phyloP scores from a whole-genome alignment of 495 filamentous ascomycete genomes.

The Elasticomyces elasticus region DNA sequence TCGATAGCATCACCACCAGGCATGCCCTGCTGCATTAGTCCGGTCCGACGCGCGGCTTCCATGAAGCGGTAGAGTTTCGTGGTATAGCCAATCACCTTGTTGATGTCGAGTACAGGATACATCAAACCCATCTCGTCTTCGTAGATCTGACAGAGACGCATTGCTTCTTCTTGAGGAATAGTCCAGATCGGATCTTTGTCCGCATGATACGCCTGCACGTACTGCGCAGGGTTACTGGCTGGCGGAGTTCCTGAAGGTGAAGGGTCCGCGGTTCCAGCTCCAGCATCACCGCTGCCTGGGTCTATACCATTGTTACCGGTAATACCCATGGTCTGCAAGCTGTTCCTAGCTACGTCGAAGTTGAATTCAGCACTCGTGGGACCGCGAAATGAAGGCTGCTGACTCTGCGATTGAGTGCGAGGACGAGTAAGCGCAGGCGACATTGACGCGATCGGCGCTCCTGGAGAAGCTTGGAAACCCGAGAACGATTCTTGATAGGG shows the following conservation, averaged over 20 bases:
- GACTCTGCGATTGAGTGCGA: slow-evolving; percentile 17
- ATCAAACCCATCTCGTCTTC: slow-evolving; percentile 80
- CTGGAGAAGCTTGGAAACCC: slow-evolving; percentile 2
- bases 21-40: slow-evolving; percentile 44
- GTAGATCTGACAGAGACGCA: slow-evolving; percentile 60
- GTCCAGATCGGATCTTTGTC: slow-evolving; percentile 67
- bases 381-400: slow-evolving; percentile 64
- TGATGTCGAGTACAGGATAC: slow-evolving; percentile 72
- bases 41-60: slow-evolving; percentile 51
- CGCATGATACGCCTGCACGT: slow-evolving; percentile 32
- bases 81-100: slow-evolving; percentile 53
- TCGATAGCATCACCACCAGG: slow-evolving; percentile 53
- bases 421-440: background rate
- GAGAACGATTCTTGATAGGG: background rate
- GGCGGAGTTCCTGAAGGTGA: slow-evolving; percentile 21
- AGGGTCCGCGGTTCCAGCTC: slow-evolving; percentile 44
- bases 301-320: slow-evolving; percentile 49
- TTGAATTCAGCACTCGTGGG: slow-evolving; percentile 81
- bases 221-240: slow-evolving; percentile 29
- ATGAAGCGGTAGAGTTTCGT: slow-evolving; percentile 59
- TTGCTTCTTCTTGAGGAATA: slow-evolving; percentile 58
- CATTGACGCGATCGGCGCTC: slow-evolving; percentile 10
- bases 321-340: slow-evolving; percentile 83
- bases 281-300: slow-evolving; percentile 45
- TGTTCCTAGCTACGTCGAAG: slow-evolving; percentile 77